phyloP scores from a whole-genome alignment of 2,329 filamentous ascomycete genomes.

The Diaporthe amygdali region DNA sequence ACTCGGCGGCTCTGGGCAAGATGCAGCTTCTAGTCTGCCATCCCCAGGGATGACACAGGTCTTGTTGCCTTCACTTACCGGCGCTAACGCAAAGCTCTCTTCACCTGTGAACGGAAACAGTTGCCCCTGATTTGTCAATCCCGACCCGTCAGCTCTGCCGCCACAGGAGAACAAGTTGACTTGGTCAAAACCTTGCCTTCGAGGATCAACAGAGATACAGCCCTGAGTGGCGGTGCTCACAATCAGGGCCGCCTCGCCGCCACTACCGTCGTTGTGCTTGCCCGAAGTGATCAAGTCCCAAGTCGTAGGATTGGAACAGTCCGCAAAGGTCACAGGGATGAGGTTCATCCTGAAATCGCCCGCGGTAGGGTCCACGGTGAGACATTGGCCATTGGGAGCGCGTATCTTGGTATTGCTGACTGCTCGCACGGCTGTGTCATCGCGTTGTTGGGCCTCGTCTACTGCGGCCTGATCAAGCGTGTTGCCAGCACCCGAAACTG shows the following conservation, averaged over 20 bases:
- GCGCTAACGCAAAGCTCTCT: slow-evolving; percentile 49
- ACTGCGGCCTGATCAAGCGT: slow-evolving; percentile 53
- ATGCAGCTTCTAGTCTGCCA: slow-evolving; percentile 34
- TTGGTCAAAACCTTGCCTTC: slow-evolving; percentile 48
- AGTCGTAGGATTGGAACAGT: slow-evolving; percentile 44
- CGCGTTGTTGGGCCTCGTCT: slow-evolving; percentile 52
- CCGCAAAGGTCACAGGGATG: slow-evolving; percentile 52
- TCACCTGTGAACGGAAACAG: slow-evolving; percentile 52
- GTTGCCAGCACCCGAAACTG: slow-evolving; percentile 57
- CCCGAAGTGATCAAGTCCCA: slow-evolving; percentile 58
- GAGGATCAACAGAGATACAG: slow-evolving; percentile 56
- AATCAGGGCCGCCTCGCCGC: slow-evolving; percentile 45
- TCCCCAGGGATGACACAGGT: slow-evolving; percentile 49
- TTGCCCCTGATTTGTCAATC: slow-evolving; percentile 12
- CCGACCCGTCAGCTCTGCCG: slow-evolving; percentile 34
- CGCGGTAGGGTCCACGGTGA: slow-evolving; percentile 56
- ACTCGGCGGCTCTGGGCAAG: slow-evolving; percentile 37
- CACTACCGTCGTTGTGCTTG: slow-evolving; percentile 50
- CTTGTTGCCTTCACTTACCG: slow-evolving; percentile 46
- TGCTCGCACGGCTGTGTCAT: slow-evolving; percentile 51
- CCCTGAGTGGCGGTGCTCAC: slow-evolving; percentile 56
- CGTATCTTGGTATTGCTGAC: slow-evolving; percentile 52
- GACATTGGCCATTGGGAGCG: slow-evolving; percentile 53
- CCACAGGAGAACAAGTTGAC: slow-evolving; percentile 59
- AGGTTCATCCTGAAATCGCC: slow-evolving; percentile 61